Evolutionary conservation across 805 yeast species (phyloP), one percentile per base, ranked within the genome.

Genomic region (Suhomyces prunicola): DNA sequence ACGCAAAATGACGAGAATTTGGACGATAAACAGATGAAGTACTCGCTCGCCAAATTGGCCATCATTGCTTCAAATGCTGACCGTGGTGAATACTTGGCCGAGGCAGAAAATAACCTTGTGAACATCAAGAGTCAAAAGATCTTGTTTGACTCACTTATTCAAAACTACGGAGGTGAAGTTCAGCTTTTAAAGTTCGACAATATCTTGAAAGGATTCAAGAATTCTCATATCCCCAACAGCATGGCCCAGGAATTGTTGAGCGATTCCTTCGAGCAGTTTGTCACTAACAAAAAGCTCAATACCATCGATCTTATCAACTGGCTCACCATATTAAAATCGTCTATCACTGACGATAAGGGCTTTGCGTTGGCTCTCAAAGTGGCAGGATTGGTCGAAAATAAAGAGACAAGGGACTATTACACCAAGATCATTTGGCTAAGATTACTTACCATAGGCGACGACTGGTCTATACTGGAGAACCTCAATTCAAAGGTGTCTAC

Each of bases 21-120:
- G 44, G 68, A 68, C 10, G 79, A 78, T 57, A 80, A 79, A 59
- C 82, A 79, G 58, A 60, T 87, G 22, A 84, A 84, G 57, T 75
- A 85, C 54, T 86, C 90, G 52, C 68, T 90, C 48, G 92, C 96
- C 1, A 90, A 90, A 65, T 68, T 91, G 22, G 70, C 89, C 2
- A 73, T 82, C 1, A 62, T 88, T 17, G 85, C 84, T 0, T 65
- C 76, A 1, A 41, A 27, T 24, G 48, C 29, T 8, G 39, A 44
- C 54, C 19, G 62, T 58, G 5, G 23, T n/a, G 24, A 59, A 46
- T 50, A 67, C 4, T 50, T 83, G 7, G 64, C 62, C 15, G 77
- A 76, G 7, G 77, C 87, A 29, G 86, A 86, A 57, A 71, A 72
- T 31, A 77, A 76, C 33, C 68, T 85, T 23, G 77, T 77, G 36